Conservation (phyloP, 2,329 filamentous ascomycete species). For the Stagonosporopsis chrysanthemi region DNA sequence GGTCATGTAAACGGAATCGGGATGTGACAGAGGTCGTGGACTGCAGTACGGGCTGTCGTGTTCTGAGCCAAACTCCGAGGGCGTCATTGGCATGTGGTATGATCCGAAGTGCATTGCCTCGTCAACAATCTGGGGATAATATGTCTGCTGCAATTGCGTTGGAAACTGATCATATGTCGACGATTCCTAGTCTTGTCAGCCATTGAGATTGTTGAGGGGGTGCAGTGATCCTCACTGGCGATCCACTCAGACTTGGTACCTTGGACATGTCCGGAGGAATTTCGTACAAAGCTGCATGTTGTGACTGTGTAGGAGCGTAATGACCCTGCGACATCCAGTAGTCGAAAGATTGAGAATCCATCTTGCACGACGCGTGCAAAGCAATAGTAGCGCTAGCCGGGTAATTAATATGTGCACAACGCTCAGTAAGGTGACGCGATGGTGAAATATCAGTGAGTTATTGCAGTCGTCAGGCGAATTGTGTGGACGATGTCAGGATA, state of each 20-base stretch:
- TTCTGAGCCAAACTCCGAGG: conserved; percentile 50
- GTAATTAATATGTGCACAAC: conserved; percentile 2
- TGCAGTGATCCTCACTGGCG: conserved; percentile 40
- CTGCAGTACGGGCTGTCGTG: conserved; percentile 51
- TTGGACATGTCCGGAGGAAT: conserved; percentile 46
- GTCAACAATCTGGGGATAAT: conserved; percentile 45
- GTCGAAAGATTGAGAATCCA: conserved; percentile 49
- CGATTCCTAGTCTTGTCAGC: conserved; percentile 36
- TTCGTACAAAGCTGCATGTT: conserved; percentile 41
- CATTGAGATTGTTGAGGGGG: no score
- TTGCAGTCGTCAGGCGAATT: neutral
- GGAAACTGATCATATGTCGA: conserved; percentile 49
- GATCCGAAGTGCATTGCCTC: conserved; percentile 42
- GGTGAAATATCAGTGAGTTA: neutral
- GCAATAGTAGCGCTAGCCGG: neutral
- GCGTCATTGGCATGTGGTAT: conserved; percentile 50
- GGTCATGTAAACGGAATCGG: conserved; percentile 34
- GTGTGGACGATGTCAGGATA: neutral
- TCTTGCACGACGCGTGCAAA: conserved; percentile 19
- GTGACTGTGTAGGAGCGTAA: conserved; percentile 44
- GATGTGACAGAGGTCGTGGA: conserved; percentile 39
- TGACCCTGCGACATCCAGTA: conserved; percentile 49
- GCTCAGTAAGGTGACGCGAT: neutral
- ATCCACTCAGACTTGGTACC: conserved; percentile 49
- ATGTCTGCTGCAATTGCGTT: conserved; percentile 39